Evolutionary conservation across 1,139 yeast genomes (phyloP).

Genomic region (Suhomyces maxii): DNA sequence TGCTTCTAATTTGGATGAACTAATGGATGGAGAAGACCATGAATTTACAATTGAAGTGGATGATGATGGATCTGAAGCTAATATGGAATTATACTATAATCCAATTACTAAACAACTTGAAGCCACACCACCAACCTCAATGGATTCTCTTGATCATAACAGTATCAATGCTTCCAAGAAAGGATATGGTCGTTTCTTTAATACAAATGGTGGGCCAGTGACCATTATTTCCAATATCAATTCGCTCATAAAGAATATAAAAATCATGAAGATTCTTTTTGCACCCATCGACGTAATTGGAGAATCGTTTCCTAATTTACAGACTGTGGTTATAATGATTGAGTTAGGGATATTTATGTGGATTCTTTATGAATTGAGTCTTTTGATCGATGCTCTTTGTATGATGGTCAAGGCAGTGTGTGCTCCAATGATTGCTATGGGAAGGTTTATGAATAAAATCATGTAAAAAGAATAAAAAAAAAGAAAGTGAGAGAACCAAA

Average conservation of each 20-base stretch:
- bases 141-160: slow-evolving; percentile 11
- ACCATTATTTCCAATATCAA: slow-evolving; percentile 29
- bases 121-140: slow-evolving; percentile 35
- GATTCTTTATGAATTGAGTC: slow-evolving; percentile 45
- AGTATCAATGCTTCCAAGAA: background rate
- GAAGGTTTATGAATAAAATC: slow-evolving; percentile 44
- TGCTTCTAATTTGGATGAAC: slow-evolving; percentile 2
- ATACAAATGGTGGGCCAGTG: slow-evolving; percentile 9
- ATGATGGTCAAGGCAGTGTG: slow-evolving; percentile 50
- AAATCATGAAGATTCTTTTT: slow-evolving; percentile 39
- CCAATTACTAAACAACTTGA: slow-evolving; percentile 37
- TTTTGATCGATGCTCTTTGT: slow-evolving; percentile 46
- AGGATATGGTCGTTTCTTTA: background rate
- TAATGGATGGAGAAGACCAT: slow-evolving; percentile 13
- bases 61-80: slow-evolving; percentile 24
- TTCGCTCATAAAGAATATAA: slow-evolving; percentile 35
- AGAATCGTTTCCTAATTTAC: slow-evolving; percentile 39
- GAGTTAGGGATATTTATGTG: slow-evolving; percentile 44
- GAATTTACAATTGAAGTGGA: slow-evolving; percentile 38
- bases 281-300: slow-evolving; percentile 47
- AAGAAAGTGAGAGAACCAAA: background rate
- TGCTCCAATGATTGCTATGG: slow-evolving; percentile 52
- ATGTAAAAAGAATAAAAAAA: slow-evolving; percentile 18
- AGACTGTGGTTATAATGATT: slow-evolving; percentile 39
- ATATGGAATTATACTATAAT: slow-evolving; percentile 35